Conservation (phyloP, 768 basidiomycete genomes). For the Arthromyces matolae region DNA sequence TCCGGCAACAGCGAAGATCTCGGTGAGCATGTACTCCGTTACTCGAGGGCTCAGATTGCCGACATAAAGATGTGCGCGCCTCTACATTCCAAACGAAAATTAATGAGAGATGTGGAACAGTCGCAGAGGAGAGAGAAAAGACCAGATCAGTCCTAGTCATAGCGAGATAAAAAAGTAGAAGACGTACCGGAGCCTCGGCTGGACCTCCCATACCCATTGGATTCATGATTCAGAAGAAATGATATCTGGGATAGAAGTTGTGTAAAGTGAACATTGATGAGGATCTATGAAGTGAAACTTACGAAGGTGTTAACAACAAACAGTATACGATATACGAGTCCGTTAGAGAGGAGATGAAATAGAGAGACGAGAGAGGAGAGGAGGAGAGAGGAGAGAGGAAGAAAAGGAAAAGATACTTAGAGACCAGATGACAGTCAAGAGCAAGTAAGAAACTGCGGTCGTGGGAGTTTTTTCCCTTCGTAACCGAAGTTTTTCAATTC, state of each 20-base stretch:
- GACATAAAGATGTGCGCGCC: conserved; percentile 96
- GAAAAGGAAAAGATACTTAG: conserved; percentile 38
- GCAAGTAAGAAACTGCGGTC: conserved; percentile 32
- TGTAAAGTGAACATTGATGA: conserved; percentile 15
- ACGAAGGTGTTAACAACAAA: conserved; percentile 53
- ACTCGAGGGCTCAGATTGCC: conserved; percentile 97
- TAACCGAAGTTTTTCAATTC: no score
- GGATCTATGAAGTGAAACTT: conserved; percentile 22
- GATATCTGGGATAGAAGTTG: conserved; percentile 41
- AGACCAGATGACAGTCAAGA: conserved; percentile 48
- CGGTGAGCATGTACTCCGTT: conserved; percentile 98
- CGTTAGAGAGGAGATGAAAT: conserved; percentile 51
- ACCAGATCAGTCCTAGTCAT: conserved; percentile 28
- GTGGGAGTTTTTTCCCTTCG: conserved; percentile 40
- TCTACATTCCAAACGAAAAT: conserved; percentile 38
- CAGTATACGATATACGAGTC: conserved; percentile 52
- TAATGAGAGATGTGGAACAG: conserved; percentile 22
- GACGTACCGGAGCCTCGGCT: conserved; percentile 76
- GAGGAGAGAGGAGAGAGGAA: conserved; percentile 46
- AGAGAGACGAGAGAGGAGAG: conserved; percentile 41
- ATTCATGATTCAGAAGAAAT: conserved; percentile 69
- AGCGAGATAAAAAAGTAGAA: conserved; percentile 16
- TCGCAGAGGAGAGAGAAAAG: conserved; percentile 19
- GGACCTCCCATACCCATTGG: conserved; percentile 65
- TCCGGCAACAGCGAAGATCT: conserved; percentile 95